phyloP scores from a whole-genome alignment of 805 yeast species.

The Ogataea trehaloabstinens region DNA sequence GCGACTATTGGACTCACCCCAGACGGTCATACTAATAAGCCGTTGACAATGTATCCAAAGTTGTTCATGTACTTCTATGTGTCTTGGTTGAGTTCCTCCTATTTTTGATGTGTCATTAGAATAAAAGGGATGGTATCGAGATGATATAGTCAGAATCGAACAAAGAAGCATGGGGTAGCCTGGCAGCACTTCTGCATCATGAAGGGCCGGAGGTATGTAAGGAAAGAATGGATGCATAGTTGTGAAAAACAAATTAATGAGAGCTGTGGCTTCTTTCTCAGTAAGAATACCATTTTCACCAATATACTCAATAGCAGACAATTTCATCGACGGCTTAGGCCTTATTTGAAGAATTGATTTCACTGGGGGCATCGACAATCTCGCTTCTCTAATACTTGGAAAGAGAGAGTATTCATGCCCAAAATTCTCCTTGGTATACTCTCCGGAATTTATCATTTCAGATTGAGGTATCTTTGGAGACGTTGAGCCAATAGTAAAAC shows the following conservation, averaged over 20 bases:
- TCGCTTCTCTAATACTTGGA: constrained; percentile 22
- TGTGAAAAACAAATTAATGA: constrained; percentile 62
- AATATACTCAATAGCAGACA: constrained; percentile 65
- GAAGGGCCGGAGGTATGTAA: constrained; percentile 73
- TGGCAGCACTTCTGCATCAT: constrained; percentile 61
- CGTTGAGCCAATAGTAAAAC: background rate
- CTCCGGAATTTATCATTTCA: constrained; percentile 2
- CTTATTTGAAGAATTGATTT: constrained; percentile 41
- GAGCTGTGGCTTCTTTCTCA: constrained; percentile 56
- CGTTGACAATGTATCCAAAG: constrained; percentile 84
- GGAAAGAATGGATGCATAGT: constrained; percentile 92
- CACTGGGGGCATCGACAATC: constrained; percentile 44
- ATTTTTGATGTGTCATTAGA: constrained; percentile 28
- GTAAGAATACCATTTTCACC: constrained; percentile 52
- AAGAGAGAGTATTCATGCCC: constrained; percentile 28
- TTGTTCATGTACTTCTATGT: constrained; percentile 69
- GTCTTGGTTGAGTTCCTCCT: constrained; percentile 30
- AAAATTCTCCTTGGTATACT: constrained; percentile 21
- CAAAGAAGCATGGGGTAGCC: constrained; percentile 80
- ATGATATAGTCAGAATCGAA: constrained; percentile 75
- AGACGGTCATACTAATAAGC: constrained; percentile 78
- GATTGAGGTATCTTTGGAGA: constrained; percentile 1
- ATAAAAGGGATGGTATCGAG: constrained; percentile 68
- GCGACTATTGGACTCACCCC: constrained; percentile 91
- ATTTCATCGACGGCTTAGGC: constrained; percentile 44